Evolutionary conservation across 139 green algal genomes (phyloP).

Genomic region (Chlamydomonas incerta): DNA sequence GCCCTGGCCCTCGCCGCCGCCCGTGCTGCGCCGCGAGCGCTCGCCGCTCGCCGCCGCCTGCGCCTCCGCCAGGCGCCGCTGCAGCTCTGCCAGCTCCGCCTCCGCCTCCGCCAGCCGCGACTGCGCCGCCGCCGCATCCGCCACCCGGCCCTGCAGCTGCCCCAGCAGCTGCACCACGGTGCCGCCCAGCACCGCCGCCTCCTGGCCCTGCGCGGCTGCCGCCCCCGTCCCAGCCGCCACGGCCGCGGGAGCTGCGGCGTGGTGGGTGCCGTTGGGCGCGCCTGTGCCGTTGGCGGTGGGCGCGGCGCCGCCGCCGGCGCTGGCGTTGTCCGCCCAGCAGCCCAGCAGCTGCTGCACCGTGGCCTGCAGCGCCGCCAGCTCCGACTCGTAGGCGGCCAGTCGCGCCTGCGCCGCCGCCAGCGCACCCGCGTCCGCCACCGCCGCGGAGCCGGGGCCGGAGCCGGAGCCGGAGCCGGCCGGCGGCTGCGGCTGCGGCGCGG

Average conservation of each 20-base stretch:
- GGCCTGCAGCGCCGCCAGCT: conserved; percentile 13
- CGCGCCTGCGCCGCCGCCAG: not conserved
- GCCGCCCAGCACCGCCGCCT: conserved; percentile 17
- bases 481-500: not conserved
- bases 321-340: not conserved
- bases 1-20: not conserved
- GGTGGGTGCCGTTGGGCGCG: not conserved
- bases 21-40: not conserved
- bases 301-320: not conserved
- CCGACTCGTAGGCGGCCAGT: not conserved
- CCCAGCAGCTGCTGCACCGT: conserved; percentile 10
- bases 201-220: not conserved
- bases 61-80: not conserved
- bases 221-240: not conserved
- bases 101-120: conserved; percentile 3
- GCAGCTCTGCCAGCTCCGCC: not conserved
- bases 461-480: not conserved
- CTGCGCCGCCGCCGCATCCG: not conserved
- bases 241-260: not conserved
- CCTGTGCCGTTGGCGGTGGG: not conserved
- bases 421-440: not conserved
- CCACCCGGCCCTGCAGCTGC: conserved; percentile 11
- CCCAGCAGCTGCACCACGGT: conserved; percentile 23
- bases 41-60: not conserved
- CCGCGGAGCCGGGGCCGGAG: not conserved